A percentile compares a stretch with the other conserved stretches of the same genome.
phyloP scores from a whole-genome alignment of 163 green algal species.

The Prototheca wickerhamii region DNA sequence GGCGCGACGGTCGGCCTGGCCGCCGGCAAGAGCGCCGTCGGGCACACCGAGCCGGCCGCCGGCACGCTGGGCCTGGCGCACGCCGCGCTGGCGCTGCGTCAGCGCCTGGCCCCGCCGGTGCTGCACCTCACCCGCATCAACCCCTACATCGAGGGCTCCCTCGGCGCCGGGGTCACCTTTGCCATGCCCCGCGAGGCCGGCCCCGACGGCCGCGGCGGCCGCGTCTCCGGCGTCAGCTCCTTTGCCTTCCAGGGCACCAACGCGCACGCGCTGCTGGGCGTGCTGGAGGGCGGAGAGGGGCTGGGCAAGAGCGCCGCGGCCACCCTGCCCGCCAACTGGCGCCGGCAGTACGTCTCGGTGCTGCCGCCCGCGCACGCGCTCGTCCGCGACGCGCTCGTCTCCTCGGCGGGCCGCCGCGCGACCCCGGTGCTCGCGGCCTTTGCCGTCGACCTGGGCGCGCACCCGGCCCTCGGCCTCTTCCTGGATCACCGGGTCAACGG shows the following conservation, averaged over 20 bases:
- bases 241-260: conserved; percentile 86
- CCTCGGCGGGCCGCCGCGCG: background rate
- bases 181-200: conserved; percentile 7
- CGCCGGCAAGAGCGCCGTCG: conserved; percentile 47
- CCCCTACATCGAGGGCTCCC: conserved; percentile 23
- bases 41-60: conserved; percentile 67
- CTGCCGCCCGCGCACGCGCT: conserved; percentile 15
- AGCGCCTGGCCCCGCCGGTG: conserved; percentile 6
- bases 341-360: conserved; percentile 11
- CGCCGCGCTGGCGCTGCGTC: conserved; percentile 9
- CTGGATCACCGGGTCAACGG: conserved; percentile 49
- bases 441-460: conserved; percentile 7
- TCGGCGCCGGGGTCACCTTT: conserved; percentile 11
- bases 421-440: background rate
- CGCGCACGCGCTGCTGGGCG: conserved; percentile 51
- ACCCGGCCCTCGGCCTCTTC: conserved; percentile 31
- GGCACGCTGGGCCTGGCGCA: conserved; percentile 57
- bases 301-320: background rate
- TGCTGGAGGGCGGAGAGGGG: conserved; percentile 40
- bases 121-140: conserved; percentile 26
- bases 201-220: background rate
- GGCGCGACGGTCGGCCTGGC: conserved; percentile 18
- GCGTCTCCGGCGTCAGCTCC: conserved; percentile 43
- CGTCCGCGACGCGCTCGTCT: background rate
- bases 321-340: background rate